Base-by-base conservation (phyloP, 202 grass and related monocot genomes). In the Zoysia matrella region DNA sequence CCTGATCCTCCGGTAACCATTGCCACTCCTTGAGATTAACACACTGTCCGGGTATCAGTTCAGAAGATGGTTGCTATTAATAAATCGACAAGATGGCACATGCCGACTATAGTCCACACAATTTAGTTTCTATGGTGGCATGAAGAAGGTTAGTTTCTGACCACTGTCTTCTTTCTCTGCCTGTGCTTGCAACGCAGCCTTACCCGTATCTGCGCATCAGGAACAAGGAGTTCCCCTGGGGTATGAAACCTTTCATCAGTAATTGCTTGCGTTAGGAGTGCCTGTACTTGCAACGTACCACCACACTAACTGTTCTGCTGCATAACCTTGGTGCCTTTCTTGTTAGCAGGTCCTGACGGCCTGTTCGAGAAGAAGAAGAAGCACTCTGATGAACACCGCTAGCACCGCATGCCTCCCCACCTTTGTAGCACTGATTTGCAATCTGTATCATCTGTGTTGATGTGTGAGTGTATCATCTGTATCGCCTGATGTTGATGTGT, bases 141-240 rank as follows among this genome's bases (percentile, higher is more conserved):
- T 51, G 49, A 51, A 51, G 7, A 51, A 51, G 22, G 22, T 51
- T 9, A 51, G n/a, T 47, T 45, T 13, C 40, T 87, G 45, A 73
- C 7, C 47, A 15, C 51, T 6, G 1, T 11, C 12, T 2, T 65
- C 42, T 14, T 56, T 60, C 15, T 58, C 2, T 71, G 60, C 16
- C 60, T 15, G 46, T 86, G 61, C 8, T 63, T 18, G 2, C 56
- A 16, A 9, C 78, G 73, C 77, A 93, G 91, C 73, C 91, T 9
- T 93, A 86, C 22, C 57, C 82, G 4, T 93, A 90, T 80, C 73
- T 93, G 74, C 91, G 85, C 74, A 86, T 92, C 72, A 80, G 88
- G 22, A 93, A 90, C 85, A 90, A 90, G 74, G 88, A 93, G 39
- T 90, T 90, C 22, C 88, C 88, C 3, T 90, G 88, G 79, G 91